phyloP scores from a whole-genome alignment of 805 yeast species.

The Wickerhamomyces strasburgensis region DNA sequence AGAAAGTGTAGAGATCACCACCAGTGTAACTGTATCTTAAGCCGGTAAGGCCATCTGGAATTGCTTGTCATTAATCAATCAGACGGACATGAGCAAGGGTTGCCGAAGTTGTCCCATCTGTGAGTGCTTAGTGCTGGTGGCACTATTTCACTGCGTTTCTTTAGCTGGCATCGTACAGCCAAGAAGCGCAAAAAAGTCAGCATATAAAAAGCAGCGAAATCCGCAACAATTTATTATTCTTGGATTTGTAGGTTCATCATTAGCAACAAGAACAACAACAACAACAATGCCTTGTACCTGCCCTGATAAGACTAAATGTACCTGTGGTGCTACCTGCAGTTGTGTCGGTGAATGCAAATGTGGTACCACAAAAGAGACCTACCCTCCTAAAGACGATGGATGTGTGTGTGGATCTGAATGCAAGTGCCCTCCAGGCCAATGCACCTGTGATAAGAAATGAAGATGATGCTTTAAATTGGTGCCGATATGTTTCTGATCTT shows the following conservation, averaged over 20 bases:
- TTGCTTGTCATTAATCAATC: no score
- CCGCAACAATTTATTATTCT: not conserved
- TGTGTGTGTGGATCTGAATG: conserved; percentile 5
- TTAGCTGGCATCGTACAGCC: no score
- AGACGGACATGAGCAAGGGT: no score
- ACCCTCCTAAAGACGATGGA: not conserved
- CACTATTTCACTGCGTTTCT: no score
- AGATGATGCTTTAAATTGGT: not conserved
- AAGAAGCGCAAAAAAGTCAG: not conserved
- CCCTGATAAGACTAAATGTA: conserved; percentile 1
- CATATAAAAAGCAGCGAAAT: conserved; percentile 1
- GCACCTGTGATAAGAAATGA: conserved; percentile 2
- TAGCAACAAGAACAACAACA: conserved; percentile 4
- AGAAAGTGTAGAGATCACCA: no score
- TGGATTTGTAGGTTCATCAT: conserved; percentile 2
- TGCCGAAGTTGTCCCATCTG: no score
- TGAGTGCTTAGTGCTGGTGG: not conserved
- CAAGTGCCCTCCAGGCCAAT: conserved; percentile 3
- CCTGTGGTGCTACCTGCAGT: conserved; percentile 3
- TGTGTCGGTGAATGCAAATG: conserved; percentile 5
- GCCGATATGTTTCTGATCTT: no score
- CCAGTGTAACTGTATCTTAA: no score
- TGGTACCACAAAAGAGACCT: not conserved
- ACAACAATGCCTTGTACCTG: conserved; percentile 2
- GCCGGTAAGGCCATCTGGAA: no score